phyloP scores from a whole-genome alignment of 352 stramenopile genomes.

The Pythium brassicae region DNA sequence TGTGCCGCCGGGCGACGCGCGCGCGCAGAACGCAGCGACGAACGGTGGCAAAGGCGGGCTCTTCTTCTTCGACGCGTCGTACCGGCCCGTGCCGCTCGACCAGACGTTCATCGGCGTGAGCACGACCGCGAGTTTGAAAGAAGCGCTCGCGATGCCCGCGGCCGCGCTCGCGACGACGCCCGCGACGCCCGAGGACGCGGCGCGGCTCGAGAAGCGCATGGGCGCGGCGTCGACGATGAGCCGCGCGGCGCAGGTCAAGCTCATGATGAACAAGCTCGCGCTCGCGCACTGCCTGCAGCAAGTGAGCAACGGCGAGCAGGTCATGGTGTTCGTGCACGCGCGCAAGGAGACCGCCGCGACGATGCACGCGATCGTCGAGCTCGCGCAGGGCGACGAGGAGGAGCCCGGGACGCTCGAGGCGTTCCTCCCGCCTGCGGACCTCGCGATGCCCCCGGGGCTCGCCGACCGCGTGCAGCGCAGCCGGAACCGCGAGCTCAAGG shows the following conservation, averaged over 20 bases:
- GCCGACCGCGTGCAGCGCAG: constrained; percentile 87
- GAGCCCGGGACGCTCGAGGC: constrained; percentile 45
- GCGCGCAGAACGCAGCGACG: constrained; percentile 60
- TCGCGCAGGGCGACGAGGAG: constrained; percentile 69
- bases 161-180: constrained; percentile 40
- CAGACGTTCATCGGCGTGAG: constrained; percentile 98
- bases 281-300: constrained; percentile 67
- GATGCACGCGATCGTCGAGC: constrained; percentile 90
- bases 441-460: constrained; percentile 50
- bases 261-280: constrained; percentile 86
- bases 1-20: constrained; percentile 43
- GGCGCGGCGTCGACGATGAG: constrained; percentile 38
- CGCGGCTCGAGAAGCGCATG: constrained; percentile 34
- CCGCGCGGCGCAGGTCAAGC: constrained; percentile 51
- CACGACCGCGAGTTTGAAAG: constrained; percentile 59
- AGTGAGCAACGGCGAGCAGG: constrained; percentile 65
- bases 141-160: constrained; percentile 50
- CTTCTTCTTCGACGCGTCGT: constrained; percentile 98
- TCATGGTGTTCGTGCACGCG: constrained; percentile 99
- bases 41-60: constrained; percentile 86
- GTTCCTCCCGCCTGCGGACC: constrained; percentile 52
- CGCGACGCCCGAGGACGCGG: constrained; percentile 39
- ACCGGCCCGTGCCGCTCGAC: constrained; percentile 97
- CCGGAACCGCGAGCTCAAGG: constrained; percentile 93
- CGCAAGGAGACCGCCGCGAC: constrained; percentile 97